A percentile compares a stretch with the other conserved stretches of the same genome.
These are phyloP conservation scores for Exutisphaerella laricina DNA, from an alignment of 2,329 filamentous ascomycete genomes.

Conservation along the genomic window DNA sequence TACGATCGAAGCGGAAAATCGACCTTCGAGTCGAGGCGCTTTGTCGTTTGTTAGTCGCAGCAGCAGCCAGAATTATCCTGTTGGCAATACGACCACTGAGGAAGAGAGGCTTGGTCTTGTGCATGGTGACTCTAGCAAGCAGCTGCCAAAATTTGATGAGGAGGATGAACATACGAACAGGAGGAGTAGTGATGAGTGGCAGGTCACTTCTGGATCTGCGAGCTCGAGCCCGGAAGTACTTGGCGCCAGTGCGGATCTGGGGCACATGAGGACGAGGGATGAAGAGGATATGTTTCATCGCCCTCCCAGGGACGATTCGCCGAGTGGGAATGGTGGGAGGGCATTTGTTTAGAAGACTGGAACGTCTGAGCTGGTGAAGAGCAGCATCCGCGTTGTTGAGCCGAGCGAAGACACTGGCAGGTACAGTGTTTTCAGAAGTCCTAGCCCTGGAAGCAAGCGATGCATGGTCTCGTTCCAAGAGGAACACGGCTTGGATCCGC, in stretches of 20 bases:
- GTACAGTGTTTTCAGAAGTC: background rate
- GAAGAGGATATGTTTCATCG: constrained; percentile 23
- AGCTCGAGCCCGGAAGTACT: constrained; percentile 26
- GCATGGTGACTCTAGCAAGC: constrained; percentile 29
- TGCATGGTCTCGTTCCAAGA: background rate
- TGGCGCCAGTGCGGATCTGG: constrained; percentile 23
- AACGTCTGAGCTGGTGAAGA: background rate
- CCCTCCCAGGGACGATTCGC: constrained; percentile 13
- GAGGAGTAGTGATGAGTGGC: constrained; percentile 31
- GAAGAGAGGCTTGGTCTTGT: constrained; percentile 36
- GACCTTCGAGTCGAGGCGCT: constrained; percentile 33
- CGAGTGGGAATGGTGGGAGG: constrained; percentile 8
- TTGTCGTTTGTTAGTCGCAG: constrained; percentile 30
- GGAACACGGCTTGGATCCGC: background rate
- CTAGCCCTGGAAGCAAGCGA: background rate
- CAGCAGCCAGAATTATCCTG: constrained; percentile 20
- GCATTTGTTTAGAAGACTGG: constrained; percentile 15
- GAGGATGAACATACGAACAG: constrained; percentile 9
- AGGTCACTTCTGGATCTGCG: constrained; percentile 26
- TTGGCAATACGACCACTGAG: constrained; percentile 28
- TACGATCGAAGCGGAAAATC: constrained; percentile 19
- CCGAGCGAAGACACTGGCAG: background rate
- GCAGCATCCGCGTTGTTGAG: background rate
- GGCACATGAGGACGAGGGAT: constrained; percentile 14
- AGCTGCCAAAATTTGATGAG: constrained; percentile 17